Evolutionary conservation across 192 early-diverging fungal species (phyloP).

Genomic region (Coemansia sp.): DNA sequence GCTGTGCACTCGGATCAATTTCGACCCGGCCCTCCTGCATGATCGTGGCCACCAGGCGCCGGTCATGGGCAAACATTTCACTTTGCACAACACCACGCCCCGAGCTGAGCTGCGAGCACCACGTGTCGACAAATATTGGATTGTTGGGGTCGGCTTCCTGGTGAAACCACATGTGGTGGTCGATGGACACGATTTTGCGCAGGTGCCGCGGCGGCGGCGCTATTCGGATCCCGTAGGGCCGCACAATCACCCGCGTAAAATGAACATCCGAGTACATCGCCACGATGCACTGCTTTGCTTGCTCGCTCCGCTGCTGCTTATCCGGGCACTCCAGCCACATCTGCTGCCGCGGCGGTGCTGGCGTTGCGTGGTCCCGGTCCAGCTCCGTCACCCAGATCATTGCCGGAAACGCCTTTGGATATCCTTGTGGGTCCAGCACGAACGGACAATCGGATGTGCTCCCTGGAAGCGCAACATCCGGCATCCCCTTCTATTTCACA

Average conservation of each 20-base stretch:
- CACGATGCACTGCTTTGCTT: conserved; percentile 20
- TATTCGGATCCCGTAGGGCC: conserved; percentile 23
- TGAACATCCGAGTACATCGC: conserved; percentile 30
- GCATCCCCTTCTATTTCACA: conserved; percentile 19
- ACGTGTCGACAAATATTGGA: conserved; percentile 12
- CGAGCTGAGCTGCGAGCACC: conserved; percentile 16
- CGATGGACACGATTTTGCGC: conserved; percentile 25
- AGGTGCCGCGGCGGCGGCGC: conserved; percentile 19
- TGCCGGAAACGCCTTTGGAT: conserved; percentile 23
- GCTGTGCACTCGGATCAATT: conserved; percentile 4
- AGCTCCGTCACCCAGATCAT: conserved; percentile 27
- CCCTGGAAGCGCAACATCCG: conserved; percentile 10
- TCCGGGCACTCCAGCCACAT: conserved; percentile 29
- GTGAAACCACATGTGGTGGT: conserved; percentile 40
- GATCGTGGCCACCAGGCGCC: conserved; percentile 14
- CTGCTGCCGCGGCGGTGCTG: conserved; percentile 16
- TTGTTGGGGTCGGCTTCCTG: conserved; percentile 5
- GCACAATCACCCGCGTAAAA: conserved; percentile 30
- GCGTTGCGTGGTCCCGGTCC: conserved; percentile 17
- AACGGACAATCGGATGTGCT: conserved; percentile 6
- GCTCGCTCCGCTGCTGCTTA: not conserved
- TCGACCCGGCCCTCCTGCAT: conserved; percentile 28
- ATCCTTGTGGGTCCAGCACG: conserved; percentile 31
- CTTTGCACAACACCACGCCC: conserved; percentile 28
- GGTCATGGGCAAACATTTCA: conserved; percentile 18